phyloP scores from a whole-genome alignment of 345 rosid genomes.

The Aethionema arabicum region DNA sequence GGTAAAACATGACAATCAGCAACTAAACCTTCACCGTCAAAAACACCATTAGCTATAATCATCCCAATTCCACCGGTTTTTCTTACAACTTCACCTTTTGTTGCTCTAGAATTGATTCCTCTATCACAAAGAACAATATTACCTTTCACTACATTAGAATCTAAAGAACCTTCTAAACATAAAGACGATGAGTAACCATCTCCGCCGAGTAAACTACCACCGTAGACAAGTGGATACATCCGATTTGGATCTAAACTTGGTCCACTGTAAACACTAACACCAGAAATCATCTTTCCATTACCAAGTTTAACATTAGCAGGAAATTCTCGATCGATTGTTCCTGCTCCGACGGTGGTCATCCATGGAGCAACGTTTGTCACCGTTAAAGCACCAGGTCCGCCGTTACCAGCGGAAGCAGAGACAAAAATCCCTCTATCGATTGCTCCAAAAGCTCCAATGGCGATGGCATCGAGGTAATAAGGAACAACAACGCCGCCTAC shows the following conservation, averaged over 20 bases:
- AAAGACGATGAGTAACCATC: constrained; percentile 73
- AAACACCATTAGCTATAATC: constrained; percentile 85
- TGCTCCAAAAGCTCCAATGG: constrained; percentile 84
- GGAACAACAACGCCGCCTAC: constrained; percentile 94
- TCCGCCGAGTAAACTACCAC: constrained; percentile 59
- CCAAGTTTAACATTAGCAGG: constrained; percentile 83
- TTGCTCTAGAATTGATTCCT: constrained; percentile 83
- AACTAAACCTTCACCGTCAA: constrained; percentile 88
- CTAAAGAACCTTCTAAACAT: constrained; percentile 79
- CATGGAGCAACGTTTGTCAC: constrained; percentile 89
- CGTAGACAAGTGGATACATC: constrained; percentile 74
- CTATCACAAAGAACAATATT: constrained; percentile 85
- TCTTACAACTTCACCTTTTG: constrained; percentile 77
- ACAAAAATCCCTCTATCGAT: constrained; percentile 67
- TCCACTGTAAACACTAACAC: constrained; percentile 73
- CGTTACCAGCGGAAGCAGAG: constrained; percentile 92
- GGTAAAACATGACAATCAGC: constrained; percentile 93
- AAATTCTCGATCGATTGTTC: constrained; percentile 76
- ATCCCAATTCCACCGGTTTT: constrained; percentile 86
- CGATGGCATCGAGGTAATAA: constrained; percentile 85
- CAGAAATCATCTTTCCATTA: constrained; percentile 54
- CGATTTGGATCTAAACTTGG: constrained; percentile 47
- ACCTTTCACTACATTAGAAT: constrained; percentile 56
- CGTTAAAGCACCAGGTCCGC: constrained; percentile 81
- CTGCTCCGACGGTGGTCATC: constrained; percentile 86